A percentile compares a stretch with the other conserved stretches of the same genome.
phyloP scores from a whole-genome alignment of 306 rosid species.

The Canavalia gladiata region DNA sequence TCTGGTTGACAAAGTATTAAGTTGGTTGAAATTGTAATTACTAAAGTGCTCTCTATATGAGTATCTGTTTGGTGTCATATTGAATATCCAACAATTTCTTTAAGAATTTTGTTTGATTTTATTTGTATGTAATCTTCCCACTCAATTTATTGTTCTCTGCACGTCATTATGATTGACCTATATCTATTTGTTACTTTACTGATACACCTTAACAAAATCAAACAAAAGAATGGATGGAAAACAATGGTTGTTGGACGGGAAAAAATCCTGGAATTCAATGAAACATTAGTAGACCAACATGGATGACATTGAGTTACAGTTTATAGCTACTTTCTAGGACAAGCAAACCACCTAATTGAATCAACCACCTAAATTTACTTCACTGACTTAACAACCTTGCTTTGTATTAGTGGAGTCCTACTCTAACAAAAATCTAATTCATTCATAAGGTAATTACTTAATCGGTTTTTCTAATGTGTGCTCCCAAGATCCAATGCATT shows the following conservation, averaged over 20 bases:
- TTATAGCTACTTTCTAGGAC: not conserved
- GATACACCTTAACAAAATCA: slow-evolving; percentile 21
- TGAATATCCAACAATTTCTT: slow-evolving; percentile 23
- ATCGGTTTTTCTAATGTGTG: too few relatives aligned
- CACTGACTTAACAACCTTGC: not conserved
- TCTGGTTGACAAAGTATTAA: slow-evolving; percentile 9
- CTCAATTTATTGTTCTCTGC: slow-evolving; percentile 28
- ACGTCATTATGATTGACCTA: not conserved
- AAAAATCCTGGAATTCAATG: slow-evolving; percentile 2
- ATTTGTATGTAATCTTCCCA: slow-evolving; percentile 1
- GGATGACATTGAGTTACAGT: not conserved
- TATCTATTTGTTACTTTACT: slow-evolving; percentile 33
- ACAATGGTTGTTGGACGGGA: not conserved
- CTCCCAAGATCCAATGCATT: too few relatives aligned
- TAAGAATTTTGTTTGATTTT: slow-evolving; percentile 5
- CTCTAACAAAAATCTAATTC: slow-evolving; percentile 20
- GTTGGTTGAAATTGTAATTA: not conserved
- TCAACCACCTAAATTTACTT: slow-evolving; percentile 35
- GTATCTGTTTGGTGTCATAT: slow-evolving; percentile 16
- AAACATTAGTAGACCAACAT: not conserved
- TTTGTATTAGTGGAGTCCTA: slow-evolving; percentile 19
- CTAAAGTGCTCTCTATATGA: slow-evolving; percentile 17
- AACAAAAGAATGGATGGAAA: slow-evolving; percentile 12
- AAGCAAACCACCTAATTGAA: not conserved
- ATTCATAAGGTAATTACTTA: not conserved